phyloP scores from a whole-genome alignment of 1,284 basidiomycete species.

The Serendipita sp. region DNA sequence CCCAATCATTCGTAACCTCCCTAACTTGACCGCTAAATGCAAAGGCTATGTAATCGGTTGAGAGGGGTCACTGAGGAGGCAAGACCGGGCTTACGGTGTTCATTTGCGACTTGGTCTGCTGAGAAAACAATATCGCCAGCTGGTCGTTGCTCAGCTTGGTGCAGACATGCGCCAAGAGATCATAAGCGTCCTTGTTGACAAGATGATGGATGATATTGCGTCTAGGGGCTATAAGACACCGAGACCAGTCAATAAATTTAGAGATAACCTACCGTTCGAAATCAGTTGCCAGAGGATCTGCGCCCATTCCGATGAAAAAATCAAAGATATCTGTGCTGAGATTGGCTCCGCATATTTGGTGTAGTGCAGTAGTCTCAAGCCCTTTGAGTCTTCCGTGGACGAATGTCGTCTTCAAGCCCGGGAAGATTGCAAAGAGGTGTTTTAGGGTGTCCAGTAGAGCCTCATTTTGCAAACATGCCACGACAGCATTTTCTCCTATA shows the following conservation, averaged over 20 bases:
- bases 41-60: slow-evolving; percentile 28
- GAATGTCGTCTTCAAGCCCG: slow-evolving; percentile 26
- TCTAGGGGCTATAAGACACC: slow-evolving; percentile 19
- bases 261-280: slow-evolving; percentile 26
- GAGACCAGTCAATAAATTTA: not conserved
- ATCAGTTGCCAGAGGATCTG: slow-evolving; percentile 32
- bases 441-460: slow-evolving; percentile 21
- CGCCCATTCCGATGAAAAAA: slow-evolving; percentile 32
- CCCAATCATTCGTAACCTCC: slow-evolving; percentile 19
- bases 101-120: slow-evolving; percentile 29
- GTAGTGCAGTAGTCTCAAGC: not conserved
- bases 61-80: not conserved
- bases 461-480: slow-evolving; percentile 9
- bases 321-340: slow-evolving; percentile 29
- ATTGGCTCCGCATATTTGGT: slow-evolving; percentile 22
- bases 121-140: slow-evolving; percentile 27
- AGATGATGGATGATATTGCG: slow-evolving; percentile 43
- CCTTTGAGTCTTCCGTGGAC: slow-evolving; percentile 26
- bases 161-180: slow-evolving; percentile 30
- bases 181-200: slow-evolving; percentile 19
- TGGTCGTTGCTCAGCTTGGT: slow-evolving; percentile 35
- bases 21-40: slow-evolving; percentile 30
- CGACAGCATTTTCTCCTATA: slow-evolving; percentile 11
- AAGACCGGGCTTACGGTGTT: slow-evolving; percentile 29
- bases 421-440: slow-evolving; percentile 27